phyloP scores from a whole-genome alignment of 305 asterid species.

The Fraxinus xanthoxyloides region DNA sequence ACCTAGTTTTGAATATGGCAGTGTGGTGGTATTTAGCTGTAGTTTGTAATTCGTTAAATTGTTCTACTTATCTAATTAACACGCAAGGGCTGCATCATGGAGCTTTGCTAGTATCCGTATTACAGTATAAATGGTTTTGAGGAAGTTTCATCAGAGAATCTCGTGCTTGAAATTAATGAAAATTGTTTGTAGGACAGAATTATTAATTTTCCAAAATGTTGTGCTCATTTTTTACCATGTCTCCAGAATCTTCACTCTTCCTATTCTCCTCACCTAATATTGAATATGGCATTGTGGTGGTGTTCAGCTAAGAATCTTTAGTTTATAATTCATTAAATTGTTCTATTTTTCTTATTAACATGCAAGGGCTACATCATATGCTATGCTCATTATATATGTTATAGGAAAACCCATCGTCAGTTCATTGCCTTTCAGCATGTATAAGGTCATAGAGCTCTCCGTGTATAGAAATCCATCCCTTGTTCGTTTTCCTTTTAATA shows the following conservation, averaged over 20 bases:
- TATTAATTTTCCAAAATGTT: not conserved
- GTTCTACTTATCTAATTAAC: not conserved
- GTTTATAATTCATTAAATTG: not conserved
- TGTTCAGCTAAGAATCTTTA: not conserved
- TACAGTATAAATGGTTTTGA: not conserved
- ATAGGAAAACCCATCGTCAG: not conserved
- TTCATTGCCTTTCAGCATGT: not conserved
- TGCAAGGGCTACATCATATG: not conserved
- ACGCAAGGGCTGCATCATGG: not conserved
- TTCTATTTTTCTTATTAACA: not conserved
- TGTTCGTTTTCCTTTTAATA: not conserved
- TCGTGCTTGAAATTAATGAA: not conserved
- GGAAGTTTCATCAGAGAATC: not conserved
- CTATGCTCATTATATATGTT: not conserved
- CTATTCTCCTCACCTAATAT: not conserved
- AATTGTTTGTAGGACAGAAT: not conserved
- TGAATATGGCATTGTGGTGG: not conserved
- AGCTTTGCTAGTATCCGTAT: not conserved
- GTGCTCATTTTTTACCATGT: not conserved
- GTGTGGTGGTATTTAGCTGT: not conserved
- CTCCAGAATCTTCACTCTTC: not conserved
- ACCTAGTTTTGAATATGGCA: not conserved
- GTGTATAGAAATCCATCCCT: not conserved
- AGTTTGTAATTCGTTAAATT: not conserved
- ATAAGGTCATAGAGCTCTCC: not conserved